Percentiles rank a stretch among this genome's conserved stretches.
Evolutionary conservation across 495 filamentous ascomycete genomes (phyloP).

Genomic region (Collariella sp.): DNA sequence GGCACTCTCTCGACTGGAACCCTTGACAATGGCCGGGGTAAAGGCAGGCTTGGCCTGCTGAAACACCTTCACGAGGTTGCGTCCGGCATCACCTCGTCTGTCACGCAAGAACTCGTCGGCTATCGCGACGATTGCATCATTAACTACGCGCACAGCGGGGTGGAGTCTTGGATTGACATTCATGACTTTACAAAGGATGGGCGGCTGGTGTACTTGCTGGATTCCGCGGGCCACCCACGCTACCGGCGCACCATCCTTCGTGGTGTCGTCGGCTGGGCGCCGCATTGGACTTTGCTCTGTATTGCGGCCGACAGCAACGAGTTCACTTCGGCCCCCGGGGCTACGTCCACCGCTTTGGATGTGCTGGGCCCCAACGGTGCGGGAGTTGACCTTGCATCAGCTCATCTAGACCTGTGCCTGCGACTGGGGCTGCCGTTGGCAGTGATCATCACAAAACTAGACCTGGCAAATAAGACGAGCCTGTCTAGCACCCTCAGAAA

Average conservation of each 20-base stretch:
- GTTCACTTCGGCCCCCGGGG: conserved; percentile 26
- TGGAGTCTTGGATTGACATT: conserved; percentile 91
- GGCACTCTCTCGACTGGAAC: conserved; percentile 81
- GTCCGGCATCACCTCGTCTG: conserved; percentile 85
- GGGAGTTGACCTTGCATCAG: conserved; percentile 56
- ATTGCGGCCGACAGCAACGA: conserved; percentile 71
- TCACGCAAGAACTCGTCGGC: conserved; percentile 86
- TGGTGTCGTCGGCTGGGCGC: conserved; percentile 89
- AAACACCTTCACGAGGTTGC: conserved; percentile 93
- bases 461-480: conserved; percentile 65
- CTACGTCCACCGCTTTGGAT: conserved; percentile 40
- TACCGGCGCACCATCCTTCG: conserved; percentile 81
- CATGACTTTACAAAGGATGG: conserved; percentile 65
- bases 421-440: conserved; percentile 65
- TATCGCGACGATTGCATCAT: conserved; percentile 63
- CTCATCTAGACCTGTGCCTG: conserved; percentile 81
- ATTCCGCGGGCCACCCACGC: conserved; percentile 81
- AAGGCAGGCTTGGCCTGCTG: conserved; percentile 74
- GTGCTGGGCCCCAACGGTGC: conserved; percentile 40
- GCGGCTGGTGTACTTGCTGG: conserved; percentile 76
- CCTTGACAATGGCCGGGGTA: conserved; percentile 86
- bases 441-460: conserved; percentile 83
- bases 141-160: conserved; percentile 79
- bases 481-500: conserved; percentile 60
- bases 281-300: conserved; percentile 86